Percentiles rank a stretch among this genome's conserved stretches.
Evolutionary conservation across 2,329 filamentous ascomycete species (phyloP).

Genomic region (Lachnellula occidentalis): DNA sequence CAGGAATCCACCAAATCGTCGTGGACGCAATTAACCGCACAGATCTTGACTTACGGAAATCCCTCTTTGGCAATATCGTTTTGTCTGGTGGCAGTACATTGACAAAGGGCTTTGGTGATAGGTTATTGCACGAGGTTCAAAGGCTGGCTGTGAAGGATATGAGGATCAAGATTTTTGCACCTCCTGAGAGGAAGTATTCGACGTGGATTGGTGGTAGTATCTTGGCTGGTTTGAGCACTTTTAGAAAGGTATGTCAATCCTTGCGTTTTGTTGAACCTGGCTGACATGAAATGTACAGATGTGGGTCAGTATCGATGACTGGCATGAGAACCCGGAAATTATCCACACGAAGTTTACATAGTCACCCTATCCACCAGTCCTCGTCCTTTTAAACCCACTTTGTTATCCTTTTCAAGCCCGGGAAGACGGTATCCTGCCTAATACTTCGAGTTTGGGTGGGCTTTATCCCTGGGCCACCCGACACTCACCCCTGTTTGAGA

Average conservation of each 20-base stretch:
- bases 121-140: slow-evolving; percentile 87
- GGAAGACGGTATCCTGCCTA: too few species aligned
- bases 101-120: slow-evolving; percentile 94
- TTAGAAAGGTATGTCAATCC: slow-evolving; percentile 72
- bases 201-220: slow-evolving; percentile 99
- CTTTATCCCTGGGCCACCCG: too few species aligned
- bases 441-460: too few species aligned
- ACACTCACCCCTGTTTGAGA: too few species aligned
- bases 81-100: slow-evolving; percentile 93
- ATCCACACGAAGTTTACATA: slow-evolving; percentile 96
- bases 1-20: slow-evolving; percentile 94
- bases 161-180: slow-evolving; percentile 98
- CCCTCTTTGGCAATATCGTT: slow-evolving; percentile 93
- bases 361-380: neutral
- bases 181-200: slow-evolving; percentile 95
- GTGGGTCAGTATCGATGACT: slow-evolving; percentile 99
- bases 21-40: slow-evolving; percentile 93
- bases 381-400: neutral
- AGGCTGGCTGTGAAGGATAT: slow-evolving; percentile 95
- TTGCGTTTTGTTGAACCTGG: slow-evolving; percentile 7
- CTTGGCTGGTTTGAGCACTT: slow-evolving; percentile 91
- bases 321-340: slow-evolving; percentile 99
- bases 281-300: slow-evolving; percentile 54
- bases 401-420: neutral
- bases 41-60: slow-evolving; percentile 91